Evolutionary conservation across 768 basidiomycete species (phyloP).

Genomic region (Rubroboletus pulcherrimus): DNA sequence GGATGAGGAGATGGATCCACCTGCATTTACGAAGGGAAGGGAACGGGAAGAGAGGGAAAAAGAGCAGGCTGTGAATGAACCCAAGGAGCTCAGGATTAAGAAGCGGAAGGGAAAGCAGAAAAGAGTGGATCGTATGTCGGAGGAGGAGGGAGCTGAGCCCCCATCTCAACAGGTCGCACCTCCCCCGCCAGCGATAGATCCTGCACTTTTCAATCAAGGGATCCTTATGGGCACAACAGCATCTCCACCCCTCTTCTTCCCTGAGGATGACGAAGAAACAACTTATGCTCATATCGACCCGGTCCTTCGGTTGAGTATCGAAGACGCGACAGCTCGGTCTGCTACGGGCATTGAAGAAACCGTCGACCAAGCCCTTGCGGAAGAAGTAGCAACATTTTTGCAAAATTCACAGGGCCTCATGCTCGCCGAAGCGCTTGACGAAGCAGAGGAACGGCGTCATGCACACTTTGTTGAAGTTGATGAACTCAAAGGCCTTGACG

Average conservation of each 20-base stretch:
- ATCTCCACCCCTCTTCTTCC: constrained; percentile 39
- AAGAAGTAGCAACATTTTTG: constrained; percentile 69
- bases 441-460: constrained; percentile 60
- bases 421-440: constrained; percentile 59
- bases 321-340: constrained; percentile 12
- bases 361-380: constrained; percentile 57
- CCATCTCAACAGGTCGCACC: constrained; percentile 17
- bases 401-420: constrained; percentile 56
- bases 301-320: constrained; percentile 36
- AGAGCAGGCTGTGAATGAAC: constrained; percentile 35
- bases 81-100: constrained; percentile 24
- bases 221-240: constrained; percentile 57
- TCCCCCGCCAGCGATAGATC: constrained; percentile 43
- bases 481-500: constrained; percentile 77
- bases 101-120: constrained; percentile 37
- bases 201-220: constrained; percentile 57
- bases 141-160: constrained; percentile 26
- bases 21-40: constrained; percentile 77
- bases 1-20: constrained; percentile 89
- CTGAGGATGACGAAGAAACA: constrained; percentile 41
- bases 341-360: constrained; percentile 52
- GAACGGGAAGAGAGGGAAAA: constrained; percentile 63
- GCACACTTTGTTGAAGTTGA: constrained; percentile 48
- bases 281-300: constrained; percentile 54
- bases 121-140: constrained; percentile 39